Evolutionary conservation across 495 filamentous ascomycete species (phyloP).

Genomic region (Pyrenopolyporus hunteri): DNA sequence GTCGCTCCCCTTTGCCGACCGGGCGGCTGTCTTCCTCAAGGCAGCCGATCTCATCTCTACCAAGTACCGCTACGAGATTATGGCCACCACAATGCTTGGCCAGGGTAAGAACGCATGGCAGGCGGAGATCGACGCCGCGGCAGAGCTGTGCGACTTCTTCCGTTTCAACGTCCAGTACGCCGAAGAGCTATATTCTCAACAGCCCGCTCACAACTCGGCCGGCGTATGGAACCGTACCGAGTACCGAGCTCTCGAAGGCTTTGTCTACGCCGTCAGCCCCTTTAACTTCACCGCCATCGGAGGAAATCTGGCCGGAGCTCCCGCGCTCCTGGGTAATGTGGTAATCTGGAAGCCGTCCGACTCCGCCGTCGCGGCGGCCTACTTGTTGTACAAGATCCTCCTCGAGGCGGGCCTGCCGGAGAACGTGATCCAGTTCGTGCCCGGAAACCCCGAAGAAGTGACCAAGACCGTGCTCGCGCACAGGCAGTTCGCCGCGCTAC

Average conservation of each 20-base stretch:
- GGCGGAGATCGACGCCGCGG: conserved; percentile 93
- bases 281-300: conserved; percentile 93
- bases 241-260: conserved; percentile 83
- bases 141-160: conserved; percentile 90
- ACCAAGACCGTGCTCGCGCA: conserved; percentile 71
- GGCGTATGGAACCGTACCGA: conserved; percentile 86
- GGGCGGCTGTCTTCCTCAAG: conserved; percentile 93
- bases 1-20: conserved; percentile 79
- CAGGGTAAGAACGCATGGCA: conserved; percentile 98
- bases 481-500: conserved; percentile 73
- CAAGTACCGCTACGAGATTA: conserved; percentile 91
- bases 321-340: conserved; percentile 83
- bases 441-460: conserved; percentile 76
- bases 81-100: conserved; percentile 91
- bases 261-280: conserved; percentile 83
- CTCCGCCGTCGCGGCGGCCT: conserved; percentile 74
- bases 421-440: conserved; percentile 83
- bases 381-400: conserved; percentile 80
- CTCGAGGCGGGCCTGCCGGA: conserved; percentile 83
- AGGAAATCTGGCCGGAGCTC: conserved; percentile 74
- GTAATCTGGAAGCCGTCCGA: conserved; percentile 91
- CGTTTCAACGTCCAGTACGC: conserved; percentile 89
- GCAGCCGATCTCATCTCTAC: conserved; percentile 85
- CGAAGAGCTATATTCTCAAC: conserved; percentile 83
- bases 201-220: conserved; percentile 75